Percentiles rank a stretch among this genome's conserved stretches.
Conservation (phyloP, 2,329 filamentous ascomycete species). For the Neocucurbitaria cava region DNA sequence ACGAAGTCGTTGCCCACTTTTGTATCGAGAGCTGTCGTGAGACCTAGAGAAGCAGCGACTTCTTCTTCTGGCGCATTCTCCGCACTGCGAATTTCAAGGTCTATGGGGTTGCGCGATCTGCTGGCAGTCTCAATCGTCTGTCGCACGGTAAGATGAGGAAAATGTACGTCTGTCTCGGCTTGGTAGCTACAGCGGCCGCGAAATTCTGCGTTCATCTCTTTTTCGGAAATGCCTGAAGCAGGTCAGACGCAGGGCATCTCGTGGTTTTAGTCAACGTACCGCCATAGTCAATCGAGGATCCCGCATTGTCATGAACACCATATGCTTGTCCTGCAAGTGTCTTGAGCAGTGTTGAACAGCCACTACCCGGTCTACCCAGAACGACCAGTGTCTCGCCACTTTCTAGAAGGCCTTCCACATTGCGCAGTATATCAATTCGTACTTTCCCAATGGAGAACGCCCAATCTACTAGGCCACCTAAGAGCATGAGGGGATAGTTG, state of each 20-base stretch:
- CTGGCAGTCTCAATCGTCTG: constrained; percentile 69
- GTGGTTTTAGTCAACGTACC: constrained; percentile 42
- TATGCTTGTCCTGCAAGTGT: constrained; percentile 47
- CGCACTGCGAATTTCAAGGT: constrained; percentile 52
- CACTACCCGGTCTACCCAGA: constrained; percentile 56
- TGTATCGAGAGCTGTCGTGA: constrained; percentile 71
- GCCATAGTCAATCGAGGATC: constrained; percentile 60
- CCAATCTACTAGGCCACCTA: too few species aligned
- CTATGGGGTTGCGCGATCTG: constrained; percentile 19
- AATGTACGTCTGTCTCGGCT: constrained; percentile 80
- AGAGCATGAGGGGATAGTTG: too few species aligned
- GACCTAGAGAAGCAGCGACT: too few species aligned
- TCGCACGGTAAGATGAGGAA: constrained; percentile 79
- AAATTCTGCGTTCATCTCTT: constrained; percentile 59
- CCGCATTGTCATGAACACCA: background rate
- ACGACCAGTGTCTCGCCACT: constrained; percentile 52
- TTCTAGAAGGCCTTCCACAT: background rate
- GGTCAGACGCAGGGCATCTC: background rate
- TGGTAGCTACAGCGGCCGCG: constrained; percentile 81
- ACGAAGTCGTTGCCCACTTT: constrained; percentile 75
- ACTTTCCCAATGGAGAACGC: too few species aligned
- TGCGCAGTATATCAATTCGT: too few species aligned
- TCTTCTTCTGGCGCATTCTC: background rate
- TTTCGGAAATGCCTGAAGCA: background rate
- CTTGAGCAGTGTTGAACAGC: constrained; percentile 68